Base-by-base conservation (phyloP, 352 stramenopile species). In the Phytophthora nicotianae region DNA sequence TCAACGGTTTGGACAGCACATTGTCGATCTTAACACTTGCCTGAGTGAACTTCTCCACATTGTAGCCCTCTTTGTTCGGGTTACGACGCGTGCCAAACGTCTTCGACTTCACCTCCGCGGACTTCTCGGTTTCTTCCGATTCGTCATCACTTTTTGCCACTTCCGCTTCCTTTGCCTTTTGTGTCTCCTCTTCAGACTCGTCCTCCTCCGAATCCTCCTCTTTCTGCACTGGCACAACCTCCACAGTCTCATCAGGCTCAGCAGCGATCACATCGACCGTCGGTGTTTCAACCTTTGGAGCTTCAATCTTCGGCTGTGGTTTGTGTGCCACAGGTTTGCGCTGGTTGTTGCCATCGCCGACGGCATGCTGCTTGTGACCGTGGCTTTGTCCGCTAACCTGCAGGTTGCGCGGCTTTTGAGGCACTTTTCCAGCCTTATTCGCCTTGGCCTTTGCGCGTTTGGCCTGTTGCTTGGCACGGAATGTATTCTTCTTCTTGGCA, bases 1-100 rank as follows among this genome's bases (percentile, higher is more conserved):
- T 77, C 20, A 92, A 73, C 14, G 87, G 87, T 41, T 87, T 81
- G 17, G 89, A 86, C 32, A 94, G 65, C 24, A 90, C 83, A 21
- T 76, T 82, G 41, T 88, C 78, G 40, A 92, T 81, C 49, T 70
- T 76, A 16, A 86, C 56, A 27, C 72, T 67, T 48, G 89, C 43
- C 42, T 77, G 68, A 9, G 74, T 77, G 46, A 90, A 90, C 37
- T 68, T 78, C 45, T 89, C 72, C 4, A 80, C 75, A 35, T 68
- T 81, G 68, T 95, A 93, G 11, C 42, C 53, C 33, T 84, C 83
- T 62, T 93, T 95, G 74, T 93, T 95, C 1, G 87, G 87, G 58
- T 94, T 94, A 48, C 83, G 83, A 24, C 87, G 87, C 14, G 87
- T 91, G 24, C 86, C 86, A 64, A 91, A 90, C 24, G 59, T 27